A percentile compares a stretch with the other conserved stretches of the same genome.
Evolutionary conservation across 257 asterid genomes (phyloP).

Genomic region (Mentha longifolia): DNA sequence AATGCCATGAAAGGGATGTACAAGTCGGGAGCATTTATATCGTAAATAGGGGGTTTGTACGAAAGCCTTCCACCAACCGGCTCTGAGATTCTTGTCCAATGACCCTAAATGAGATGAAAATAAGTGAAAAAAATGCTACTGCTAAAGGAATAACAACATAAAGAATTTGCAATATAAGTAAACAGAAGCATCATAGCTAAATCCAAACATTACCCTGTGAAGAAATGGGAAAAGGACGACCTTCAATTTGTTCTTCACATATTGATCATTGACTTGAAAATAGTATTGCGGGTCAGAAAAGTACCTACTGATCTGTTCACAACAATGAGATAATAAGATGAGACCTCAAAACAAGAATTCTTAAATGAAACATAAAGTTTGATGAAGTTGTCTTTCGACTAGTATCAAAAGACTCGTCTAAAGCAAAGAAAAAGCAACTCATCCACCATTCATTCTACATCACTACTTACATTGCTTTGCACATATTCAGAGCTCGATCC

Average conservation of each 20-base stretch:
- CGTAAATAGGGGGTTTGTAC: slow-evolving; percentile 66
- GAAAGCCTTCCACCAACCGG: slow-evolving; percentile 70
- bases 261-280: slow-evolving; percentile 65
- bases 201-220: slow-evolving; percentile 50
- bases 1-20: slow-evolving; percentile 67
- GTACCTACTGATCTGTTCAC: slow-evolving; percentile 59
- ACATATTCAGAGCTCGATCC: slow-evolving; percentile 72
- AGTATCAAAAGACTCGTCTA: slow-evolving; percentile 12
- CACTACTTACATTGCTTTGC: slow-evolving; percentile 57
- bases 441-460: neutral
- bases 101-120: slow-evolving; percentile 48
- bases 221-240: slow-evolving; percentile 62
- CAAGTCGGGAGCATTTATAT: slow-evolving; percentile 65
- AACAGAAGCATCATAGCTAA: slow-evolving; percentile 5
- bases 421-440: slow-evolving; percentile 10
- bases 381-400: neutral
- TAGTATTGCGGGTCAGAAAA: slow-evolving; percentile 67
- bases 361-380: neutral
- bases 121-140: neutral
- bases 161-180: slow-evolving; percentile 8
- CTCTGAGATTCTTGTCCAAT: slow-evolving; percentile 67
- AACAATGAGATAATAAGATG: slow-evolving; percentile 8
- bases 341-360: neutral
- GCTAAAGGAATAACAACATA: neutral
- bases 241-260: slow-evolving; percentile 63